phyloP scores from a whole-genome alignment of 2,329 filamentous ascomycete species.

The Colletotrichum caudatum region DNA sequence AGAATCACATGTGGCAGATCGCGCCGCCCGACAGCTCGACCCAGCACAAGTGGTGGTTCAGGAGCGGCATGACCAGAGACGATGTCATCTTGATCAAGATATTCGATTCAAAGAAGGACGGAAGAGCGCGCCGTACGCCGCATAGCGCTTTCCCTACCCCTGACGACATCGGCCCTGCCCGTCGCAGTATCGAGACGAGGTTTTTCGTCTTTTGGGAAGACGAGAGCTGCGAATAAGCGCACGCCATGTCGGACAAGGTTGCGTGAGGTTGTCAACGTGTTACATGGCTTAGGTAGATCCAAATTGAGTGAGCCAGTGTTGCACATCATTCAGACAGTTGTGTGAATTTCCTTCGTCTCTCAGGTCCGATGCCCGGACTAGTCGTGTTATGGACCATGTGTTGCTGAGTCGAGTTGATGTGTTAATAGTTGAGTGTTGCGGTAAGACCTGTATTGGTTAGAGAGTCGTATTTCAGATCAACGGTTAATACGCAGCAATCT shows the following conservation, averaged over 20 bases:
- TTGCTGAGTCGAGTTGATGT: too few relatives aligned
- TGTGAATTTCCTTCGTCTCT: too few relatives aligned
- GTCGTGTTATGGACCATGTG: neutral
- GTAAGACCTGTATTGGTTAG: too few relatives aligned
- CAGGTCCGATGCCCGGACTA: neutral
- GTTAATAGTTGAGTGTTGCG: too few relatives aligned
- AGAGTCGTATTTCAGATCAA: too few relatives aligned
- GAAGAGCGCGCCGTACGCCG: constrained; percentile 69
- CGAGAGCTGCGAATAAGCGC: constrained; percentile 15
- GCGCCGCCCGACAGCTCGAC: constrained; percentile 40
- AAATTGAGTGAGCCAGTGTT: too few relatives aligned
- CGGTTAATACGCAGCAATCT: too few relatives aligned
- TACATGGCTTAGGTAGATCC: neutral
- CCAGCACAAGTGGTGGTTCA: constrained; percentile 64
- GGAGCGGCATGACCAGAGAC: constrained; percentile 61
- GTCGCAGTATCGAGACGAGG: constrained; percentile 22
- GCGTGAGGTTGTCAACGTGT: neutral
- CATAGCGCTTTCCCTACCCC: constrained; percentile 86
- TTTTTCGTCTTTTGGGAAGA: constrained; percentile 32
- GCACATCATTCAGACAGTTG: too few relatives aligned
- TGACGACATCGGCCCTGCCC: constrained; percentile 62
- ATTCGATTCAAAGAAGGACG: constrained; percentile 66
- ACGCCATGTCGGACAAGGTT: too few relatives aligned
- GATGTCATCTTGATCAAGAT: constrained; percentile 72
- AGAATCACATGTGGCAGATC: constrained; percentile 53